A percentile compares a stretch with the other conserved stretches of the same genome.
Evolutionary conservation across 2,329 filamentous ascomycete species (phyloP).

Genomic region (Lachnellula arida): DNA sequence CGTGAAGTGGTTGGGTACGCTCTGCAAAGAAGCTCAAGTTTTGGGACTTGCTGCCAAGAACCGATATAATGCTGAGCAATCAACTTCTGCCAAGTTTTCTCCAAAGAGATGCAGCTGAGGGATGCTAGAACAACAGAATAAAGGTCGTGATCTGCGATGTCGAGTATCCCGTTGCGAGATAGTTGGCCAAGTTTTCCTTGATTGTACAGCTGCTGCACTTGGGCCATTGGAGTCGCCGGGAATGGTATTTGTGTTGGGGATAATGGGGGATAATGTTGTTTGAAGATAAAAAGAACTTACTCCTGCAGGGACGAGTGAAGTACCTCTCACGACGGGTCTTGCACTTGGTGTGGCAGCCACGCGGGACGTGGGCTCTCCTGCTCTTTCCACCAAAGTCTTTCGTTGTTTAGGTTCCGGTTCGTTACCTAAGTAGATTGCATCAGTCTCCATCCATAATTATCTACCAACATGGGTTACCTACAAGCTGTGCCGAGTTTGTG

Average conservation of each 20-base stretch:
- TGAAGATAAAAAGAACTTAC: conserved; percentile 16
- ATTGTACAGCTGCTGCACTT: too few species aligned
- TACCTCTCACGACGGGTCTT: conserved; percentile 34
- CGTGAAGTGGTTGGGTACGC: too few species aligned
- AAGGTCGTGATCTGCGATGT: too few species aligned
- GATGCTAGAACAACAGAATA: too few species aligned
- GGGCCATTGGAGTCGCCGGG: too few species aligned
- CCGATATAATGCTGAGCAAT: too few species aligned
- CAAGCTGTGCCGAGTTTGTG: conserved; percentile 35
- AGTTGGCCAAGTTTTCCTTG: too few species aligned
- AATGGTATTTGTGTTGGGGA: not conserved
- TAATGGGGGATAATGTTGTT: not conserved
- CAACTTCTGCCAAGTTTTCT: too few species aligned
- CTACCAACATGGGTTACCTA: conserved; percentile 7
- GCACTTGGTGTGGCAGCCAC: conserved; percentile 38
- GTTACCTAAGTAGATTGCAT: conserved; percentile 36
- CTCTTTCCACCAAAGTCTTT: conserved; percentile 52
- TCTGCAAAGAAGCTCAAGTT: too few species aligned
- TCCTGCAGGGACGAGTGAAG: conserved; percentile 22
- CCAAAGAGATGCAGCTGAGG: too few species aligned
- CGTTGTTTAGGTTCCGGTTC: conserved; percentile 54
- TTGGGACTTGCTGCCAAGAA: too few species aligned
- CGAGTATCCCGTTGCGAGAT: too few species aligned
- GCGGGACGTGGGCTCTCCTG: conserved; percentile 44
- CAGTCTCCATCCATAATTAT: conserved; percentile 1